phyloP scores from a whole-genome alignment of 345 rosid species.

The Fremontodendron californicum region DNA sequence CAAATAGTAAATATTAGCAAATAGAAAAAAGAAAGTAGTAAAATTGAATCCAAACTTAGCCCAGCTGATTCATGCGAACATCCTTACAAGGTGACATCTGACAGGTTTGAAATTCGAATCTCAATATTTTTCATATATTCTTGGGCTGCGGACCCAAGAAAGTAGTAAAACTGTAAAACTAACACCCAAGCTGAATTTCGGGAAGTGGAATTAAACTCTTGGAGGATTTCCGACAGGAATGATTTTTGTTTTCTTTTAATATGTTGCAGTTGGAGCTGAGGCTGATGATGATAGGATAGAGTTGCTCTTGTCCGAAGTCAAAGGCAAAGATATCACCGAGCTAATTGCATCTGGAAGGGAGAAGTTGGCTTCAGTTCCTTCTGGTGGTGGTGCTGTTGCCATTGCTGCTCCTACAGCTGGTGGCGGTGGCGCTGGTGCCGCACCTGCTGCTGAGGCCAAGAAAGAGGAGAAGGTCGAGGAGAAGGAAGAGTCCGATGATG shows the following conservation, averaged over 20 bases:
- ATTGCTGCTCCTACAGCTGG: constrained; percentile 39
- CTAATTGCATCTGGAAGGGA: constrained; percentile 65
- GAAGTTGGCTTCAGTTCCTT: constrained; percentile 71
- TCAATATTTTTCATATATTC: too few species aligned
- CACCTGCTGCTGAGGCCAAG: constrained; percentile 53
- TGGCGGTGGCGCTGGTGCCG: constrained; percentile 37
- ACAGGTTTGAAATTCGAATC: too few species aligned
- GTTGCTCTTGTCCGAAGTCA: constrained; percentile 46
- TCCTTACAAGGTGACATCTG: too few species aligned
- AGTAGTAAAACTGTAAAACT: background rate
- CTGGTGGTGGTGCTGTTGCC: constrained; percentile 52
- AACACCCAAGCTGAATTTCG: background rate
- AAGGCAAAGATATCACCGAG: constrained; percentile 61
- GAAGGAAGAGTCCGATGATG: constrained; percentile 78
- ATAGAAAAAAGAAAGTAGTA: background rate
- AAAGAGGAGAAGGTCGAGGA: constrained; percentile 73
- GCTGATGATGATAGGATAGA: constrained; percentile 59
- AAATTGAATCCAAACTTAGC: background rate
- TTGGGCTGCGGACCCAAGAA: background rate
- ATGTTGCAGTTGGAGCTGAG: constrained; percentile 48
- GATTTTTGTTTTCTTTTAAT: background rate
- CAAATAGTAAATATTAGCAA: background rate
- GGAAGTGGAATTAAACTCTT: background rate
- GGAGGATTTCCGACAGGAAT: background rate
- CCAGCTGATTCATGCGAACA: too few species aligned